These are phyloP conservation scores for Verticillium klebahnii DNA, from an alignment of 2,329 filamentous ascomycete genomes.

Conservation along the genomic window DNA sequence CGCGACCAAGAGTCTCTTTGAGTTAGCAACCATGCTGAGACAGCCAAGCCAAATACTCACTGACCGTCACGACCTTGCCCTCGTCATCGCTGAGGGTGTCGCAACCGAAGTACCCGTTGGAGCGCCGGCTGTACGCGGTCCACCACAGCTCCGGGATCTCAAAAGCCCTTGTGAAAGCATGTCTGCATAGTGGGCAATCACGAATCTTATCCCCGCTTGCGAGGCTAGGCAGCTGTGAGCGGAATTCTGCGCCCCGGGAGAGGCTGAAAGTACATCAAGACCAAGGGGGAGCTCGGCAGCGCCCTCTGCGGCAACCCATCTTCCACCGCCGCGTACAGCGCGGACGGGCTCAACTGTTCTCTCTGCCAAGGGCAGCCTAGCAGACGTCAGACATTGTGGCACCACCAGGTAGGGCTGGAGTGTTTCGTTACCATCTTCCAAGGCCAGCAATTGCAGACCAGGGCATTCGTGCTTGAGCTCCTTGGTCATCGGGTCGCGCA, in stretches of 20 bases:
- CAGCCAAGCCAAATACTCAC: constrained; percentile 10
- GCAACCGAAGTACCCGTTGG: constrained; percentile 35
- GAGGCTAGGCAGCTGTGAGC: background rate
- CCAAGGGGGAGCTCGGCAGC: background rate
- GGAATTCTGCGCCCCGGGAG: background rate
- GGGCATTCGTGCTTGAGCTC: background rate
- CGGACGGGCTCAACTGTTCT: background rate
- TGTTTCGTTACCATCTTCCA: background rate
- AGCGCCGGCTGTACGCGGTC: constrained; percentile 23
- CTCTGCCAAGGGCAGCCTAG: background rate
- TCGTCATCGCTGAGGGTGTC: constrained; percentile 14
- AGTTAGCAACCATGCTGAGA: background rate
- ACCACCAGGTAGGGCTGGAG: background rate
- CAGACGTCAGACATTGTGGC: background rate
- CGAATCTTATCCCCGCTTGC: background rate
- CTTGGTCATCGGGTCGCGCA: background rate
- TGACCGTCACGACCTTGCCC: constrained; percentile 7
- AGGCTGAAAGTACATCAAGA: background rate
- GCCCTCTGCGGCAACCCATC: background rate
- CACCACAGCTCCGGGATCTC: constrained; percentile 29
- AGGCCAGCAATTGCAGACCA: background rate
- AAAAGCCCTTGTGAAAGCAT: constrained; percentile 18
- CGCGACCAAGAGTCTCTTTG: constrained; percentile 25
- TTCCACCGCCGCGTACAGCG: background rate
- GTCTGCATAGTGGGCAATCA: background rate